Evolutionary conservation across 306 rosid genomes (phyloP), one percentile per base, ranked within the genome.

Genomic region (Casuarina cunninghamiana): DNA sequence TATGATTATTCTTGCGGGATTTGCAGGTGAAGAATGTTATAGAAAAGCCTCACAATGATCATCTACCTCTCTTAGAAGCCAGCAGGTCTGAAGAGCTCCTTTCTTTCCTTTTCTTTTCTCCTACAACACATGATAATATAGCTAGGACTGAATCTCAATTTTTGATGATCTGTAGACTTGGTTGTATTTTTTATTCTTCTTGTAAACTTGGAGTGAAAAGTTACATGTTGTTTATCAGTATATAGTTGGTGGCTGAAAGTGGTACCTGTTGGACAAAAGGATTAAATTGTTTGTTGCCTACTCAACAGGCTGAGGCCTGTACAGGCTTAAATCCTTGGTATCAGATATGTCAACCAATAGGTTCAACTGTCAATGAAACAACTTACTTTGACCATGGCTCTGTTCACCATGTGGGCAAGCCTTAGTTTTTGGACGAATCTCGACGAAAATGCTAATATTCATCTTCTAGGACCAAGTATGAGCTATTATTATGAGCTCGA

Each of bases 21-120:
- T 66, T 89, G 89, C 97, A 95, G 99, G 99, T 95, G 86, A 87
- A 90, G 90, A 87, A 95, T 84, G 97, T 95, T 75, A 87, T 93
- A 86, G 99, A 95, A 90, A 95, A 93, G 91, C 99, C 97, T 76
- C 79, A 89, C 63, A 93, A 93, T 65, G 97, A 95, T 85, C 99
- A 95, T 81, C 89, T 95, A 51, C 97, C 99, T 43, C 78, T 95
- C 77, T 55, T 95, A 75, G 99, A 93, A 87, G 99, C 99, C 44
- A 95, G 99, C 99, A 95, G 98, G 98, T 94, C 79, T 80, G 76
- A 78, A 62, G 71, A 16, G 72, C 72, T 75, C 54, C 63, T n/a
- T 68, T 81, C 65, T 66, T 48, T 71, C 42, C 21, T 54, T 16
- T 11, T 11, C 76, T 39, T 74, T 69, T 37, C 43, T 37, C n/a